Conservation (phyloP, 257 asterid genomes). For the Solanum stenotomum region DNA sequence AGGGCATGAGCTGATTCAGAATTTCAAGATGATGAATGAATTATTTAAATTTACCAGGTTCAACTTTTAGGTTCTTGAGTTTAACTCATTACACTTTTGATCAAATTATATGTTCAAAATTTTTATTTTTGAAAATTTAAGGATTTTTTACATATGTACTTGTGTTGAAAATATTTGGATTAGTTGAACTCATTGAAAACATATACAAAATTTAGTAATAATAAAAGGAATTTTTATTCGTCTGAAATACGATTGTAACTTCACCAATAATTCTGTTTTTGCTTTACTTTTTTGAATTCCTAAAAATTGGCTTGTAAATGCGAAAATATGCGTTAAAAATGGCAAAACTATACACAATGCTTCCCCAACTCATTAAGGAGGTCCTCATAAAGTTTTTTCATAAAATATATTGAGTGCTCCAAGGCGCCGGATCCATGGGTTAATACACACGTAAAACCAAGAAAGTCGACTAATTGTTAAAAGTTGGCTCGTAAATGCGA, state of each 20-base stretch:
- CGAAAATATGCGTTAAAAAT: no score
- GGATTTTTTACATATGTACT: background rate
- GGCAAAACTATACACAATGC: fast-evolving
- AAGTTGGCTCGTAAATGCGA: background rate
- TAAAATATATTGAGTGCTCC: background rate
- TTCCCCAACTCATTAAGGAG: background rate
- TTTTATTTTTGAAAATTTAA: background rate
- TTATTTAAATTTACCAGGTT: background rate
- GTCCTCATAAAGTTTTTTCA: background rate
- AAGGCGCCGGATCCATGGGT: background rate
- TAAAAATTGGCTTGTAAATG: background rate
- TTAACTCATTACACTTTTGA: background rate
- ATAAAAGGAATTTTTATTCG: background rate
- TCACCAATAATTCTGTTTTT: background rate
- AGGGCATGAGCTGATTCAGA: background rate
- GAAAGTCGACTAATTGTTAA: no score
- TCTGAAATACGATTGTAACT: background rate
- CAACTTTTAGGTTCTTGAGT: background rate
- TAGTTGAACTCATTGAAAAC: background rate
- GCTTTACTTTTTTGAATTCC: no score
- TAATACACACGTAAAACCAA: background rate
- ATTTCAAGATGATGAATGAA: background rate
- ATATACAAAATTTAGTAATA: background rate
- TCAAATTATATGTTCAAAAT: background rate
- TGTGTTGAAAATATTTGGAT: background rate